These are phyloP conservation scores for Mimosa pudica DNA, from an alignment of 306 rosid genomes.

Conservation along the genomic window DNA sequence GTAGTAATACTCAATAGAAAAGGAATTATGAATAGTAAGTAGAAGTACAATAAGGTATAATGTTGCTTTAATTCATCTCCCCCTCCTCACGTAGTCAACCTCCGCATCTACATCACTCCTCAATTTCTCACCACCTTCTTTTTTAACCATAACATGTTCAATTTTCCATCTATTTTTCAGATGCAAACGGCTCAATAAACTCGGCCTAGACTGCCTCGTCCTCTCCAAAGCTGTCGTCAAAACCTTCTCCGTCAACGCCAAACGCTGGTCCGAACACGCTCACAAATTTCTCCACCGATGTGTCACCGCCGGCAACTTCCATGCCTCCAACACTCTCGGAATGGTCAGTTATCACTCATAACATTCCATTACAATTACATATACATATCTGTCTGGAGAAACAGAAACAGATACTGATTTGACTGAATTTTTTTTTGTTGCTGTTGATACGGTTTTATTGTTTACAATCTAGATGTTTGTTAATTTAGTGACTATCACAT, in stretches of 20 bases:
- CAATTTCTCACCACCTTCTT: background rate
- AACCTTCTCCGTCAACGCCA: constrained; percentile 51
- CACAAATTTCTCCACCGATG: constrained; percentile 70
- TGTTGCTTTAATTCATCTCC: constrained; percentile 34
- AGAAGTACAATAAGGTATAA: too few species aligned
- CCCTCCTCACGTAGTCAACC: constrained; percentile 53
- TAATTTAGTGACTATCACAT: background rate
- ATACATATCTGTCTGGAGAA: too few species aligned
- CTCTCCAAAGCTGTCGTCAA: constrained; percentile 58
- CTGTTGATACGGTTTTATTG: too few species aligned
- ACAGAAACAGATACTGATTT: background rate
- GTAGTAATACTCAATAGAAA: too few species aligned
- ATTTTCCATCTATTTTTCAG: constrained; percentile 30
- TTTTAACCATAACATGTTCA: background rate
- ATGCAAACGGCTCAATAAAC: constrained; percentile 68
- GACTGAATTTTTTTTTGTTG: too few species aligned
- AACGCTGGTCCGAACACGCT: constrained; percentile 65
- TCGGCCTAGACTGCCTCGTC: constrained; percentile 62
- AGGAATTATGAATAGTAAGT: too few species aligned
- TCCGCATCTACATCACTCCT: background rate
- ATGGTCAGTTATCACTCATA: constrained; percentile 58
- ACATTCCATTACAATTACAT: too few species aligned
- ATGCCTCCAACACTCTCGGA: constrained; percentile 86
- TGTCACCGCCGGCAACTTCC: constrained; percentile 68
- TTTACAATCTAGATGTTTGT: too few species aligned